Base-by-base conservation (phyloP, 768 basidiomycete species). In the Rhodotorula diobovata region DNA sequence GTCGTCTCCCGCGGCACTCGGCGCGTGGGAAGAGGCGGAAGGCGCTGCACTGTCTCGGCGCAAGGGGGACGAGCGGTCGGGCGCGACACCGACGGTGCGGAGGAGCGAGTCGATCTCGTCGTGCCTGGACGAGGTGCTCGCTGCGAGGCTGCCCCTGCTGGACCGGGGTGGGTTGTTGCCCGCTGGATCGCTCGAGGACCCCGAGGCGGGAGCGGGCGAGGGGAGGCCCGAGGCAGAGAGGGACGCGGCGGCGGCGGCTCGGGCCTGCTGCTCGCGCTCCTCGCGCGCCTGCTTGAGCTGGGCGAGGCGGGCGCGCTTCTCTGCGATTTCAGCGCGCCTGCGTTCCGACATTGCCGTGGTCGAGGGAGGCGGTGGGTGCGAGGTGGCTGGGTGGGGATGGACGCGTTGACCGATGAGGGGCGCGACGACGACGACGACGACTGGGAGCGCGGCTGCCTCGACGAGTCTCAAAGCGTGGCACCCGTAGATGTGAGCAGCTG, bases 281-380 rank as follows among this genome's bases (percentile, higher is more conserved):
- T 75, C 74, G 39, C 77, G 70, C 1, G 77, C 73, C 10, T 37
- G 41, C 37, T 68, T 66, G 46, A 96, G 84, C 73, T 91, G 91
- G 61, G 87, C 90, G 45, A 97, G 87, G 81, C 92, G 93, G 20
- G 87, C 86, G 72, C 88, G 84, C 82, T 97, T 98, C 35, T 88
- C 90, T 80, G 93, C 92, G 70, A 97, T 90, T 81, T 96, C 93
- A 78, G 88, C 87, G 2, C 66, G 46, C 4, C 71, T 51, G 0
- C 74, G 63, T 53, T 75, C 70, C 6, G 43, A 30, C 60, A 61
- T 41, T 23, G 63, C 23, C 9, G 10, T n/a, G 18, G 35, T 28
- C 0, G 21, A 15, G n/a, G n/a, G 12, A 37, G 20, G 57, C 16
- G 63, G 41, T 35, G 57, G 6, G 32, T 2, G 48, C 16, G 65